Percentiles rank a stretch among this genome's conserved stretches.
Conservation (phyloP, 345 rosid genomes). For the Melastoma malabathricum region DNA sequence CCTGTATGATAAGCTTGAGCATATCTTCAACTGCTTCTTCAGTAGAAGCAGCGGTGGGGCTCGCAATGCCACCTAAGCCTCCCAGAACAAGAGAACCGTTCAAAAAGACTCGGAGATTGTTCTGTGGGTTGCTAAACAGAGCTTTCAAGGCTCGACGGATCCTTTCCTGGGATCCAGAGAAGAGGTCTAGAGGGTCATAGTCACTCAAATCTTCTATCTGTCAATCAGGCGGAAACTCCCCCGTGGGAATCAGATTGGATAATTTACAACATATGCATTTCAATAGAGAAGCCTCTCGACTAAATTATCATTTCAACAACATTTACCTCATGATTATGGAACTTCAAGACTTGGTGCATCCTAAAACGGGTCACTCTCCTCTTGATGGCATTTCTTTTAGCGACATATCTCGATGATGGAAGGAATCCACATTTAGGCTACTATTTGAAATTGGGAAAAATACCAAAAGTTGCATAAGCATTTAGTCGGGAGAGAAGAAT, state of each 20-base stretch:
- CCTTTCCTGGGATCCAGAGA: conserved; percentile 75
- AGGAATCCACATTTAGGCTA: conserved; percentile 99
- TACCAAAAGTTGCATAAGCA: conserved; percentile 3
- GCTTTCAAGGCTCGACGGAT: conserved; percentile 53
- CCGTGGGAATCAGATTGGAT: no score
- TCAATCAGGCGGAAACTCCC: no score
- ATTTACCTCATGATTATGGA: conserved; percentile 43
- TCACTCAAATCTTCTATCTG: conserved; percentile 20
- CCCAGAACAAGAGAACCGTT: conserved; percentile 80
- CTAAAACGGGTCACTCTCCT: conserved; percentile 45
- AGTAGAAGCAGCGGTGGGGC: conserved; percentile 22
- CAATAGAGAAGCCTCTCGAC: no score
- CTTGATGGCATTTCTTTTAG: conserved; percentile 45
- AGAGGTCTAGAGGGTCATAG: conserved; percentile 83
- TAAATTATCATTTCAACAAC: no score
- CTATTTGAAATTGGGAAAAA: conserved; percentile 20
- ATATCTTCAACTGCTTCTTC: conserved; percentile 45
- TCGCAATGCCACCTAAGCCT: conserved; percentile 47
- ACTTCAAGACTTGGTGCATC: conserved; percentile 80
- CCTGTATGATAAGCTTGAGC: conserved; percentile 38
- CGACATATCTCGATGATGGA: conserved; percentile 50
- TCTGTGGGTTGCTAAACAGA: conserved; percentile 60
- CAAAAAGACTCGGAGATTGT: conserved; percentile 77
- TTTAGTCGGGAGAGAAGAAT: neutral
- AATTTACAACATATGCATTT: no score